Conservation (phyloP, 176 grass and related monocot genomes). For the Leersia perrieri region DNA sequence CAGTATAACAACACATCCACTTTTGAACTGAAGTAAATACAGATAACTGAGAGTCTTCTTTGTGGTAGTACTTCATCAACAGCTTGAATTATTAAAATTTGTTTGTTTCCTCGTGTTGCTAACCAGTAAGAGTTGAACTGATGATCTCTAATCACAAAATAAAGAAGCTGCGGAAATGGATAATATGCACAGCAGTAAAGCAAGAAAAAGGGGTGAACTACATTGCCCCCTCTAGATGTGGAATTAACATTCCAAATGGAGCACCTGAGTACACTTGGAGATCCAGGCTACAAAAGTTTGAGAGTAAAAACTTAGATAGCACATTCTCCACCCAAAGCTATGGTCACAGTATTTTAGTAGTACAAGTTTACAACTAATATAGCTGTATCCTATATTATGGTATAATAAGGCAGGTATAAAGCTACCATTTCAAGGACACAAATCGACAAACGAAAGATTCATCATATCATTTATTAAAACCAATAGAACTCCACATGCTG, state of each 20-base stretch:
- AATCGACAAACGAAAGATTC: not conserved
- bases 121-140: not conserved
- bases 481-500: too few relatives aligned
- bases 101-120: not conserved
- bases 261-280: not conserved
- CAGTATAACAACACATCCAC: not conserved
- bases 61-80: not conserved
- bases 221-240: not conserved
- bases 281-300: not conserved
- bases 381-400: not conserved
- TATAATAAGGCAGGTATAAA: not conserved
- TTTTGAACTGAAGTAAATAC: not conserved
- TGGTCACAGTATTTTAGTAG: not conserved
- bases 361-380: too few relatives aligned
- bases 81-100: not conserved
- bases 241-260: not conserved
- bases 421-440: not conserved
- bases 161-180: not conserved
- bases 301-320: not conserved
- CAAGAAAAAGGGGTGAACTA: not conserved
- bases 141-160: not conserved
- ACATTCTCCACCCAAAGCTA: not conserved
- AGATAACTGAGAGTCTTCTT: not conserved
- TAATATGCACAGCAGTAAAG: not conserved
- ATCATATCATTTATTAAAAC: conserved; percentile 6